Base-by-base conservation (phyloP, 2,329 filamentous ascomycete species). In the Diaporthe helianthi region DNA sequence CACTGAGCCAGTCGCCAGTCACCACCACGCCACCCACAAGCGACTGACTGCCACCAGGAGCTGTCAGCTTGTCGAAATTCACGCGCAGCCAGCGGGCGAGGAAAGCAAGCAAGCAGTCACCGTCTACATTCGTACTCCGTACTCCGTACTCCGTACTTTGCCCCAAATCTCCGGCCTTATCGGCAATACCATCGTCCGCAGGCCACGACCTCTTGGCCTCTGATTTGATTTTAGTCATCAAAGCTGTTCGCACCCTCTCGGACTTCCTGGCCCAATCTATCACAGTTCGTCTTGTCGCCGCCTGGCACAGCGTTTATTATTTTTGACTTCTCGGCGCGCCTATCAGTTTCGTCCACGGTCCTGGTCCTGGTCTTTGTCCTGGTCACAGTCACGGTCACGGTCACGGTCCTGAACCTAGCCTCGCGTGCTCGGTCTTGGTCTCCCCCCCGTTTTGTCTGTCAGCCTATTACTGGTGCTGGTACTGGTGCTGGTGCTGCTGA, bases 151-250 rank as follows among this genome's bases (percentile, higher is more conserved):
- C n/a, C n/a, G 6, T 19, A 17, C 29, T 26, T 5, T n/a, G 13
- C 22, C 53, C 46, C 17, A 46, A 36, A 17, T 36, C 22, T n/a
- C 52, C 61, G 51, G 51, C 22, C 61, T 19, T 46, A 29, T 65
- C 67, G 67, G 67, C 54, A 47, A 58, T 69, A 69, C 44, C 47
- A 38, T 49, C 51, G 47, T 29, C 52, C 51, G 52, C n/a, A 44
- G 29, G 10, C 47, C 46, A 52, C 41, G 24, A 24, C 46, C 22
- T 33, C 24, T 60, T 46, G 46, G 47, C 46, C 52, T 36, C 61
- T 31, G 53, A 65, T 61, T 61, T 69, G 53, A 58, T 61, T 69
- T 69, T 69, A 67, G 68, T 69, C 68, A 67, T 69, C 68, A 67
- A 29, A 3, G 6, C 26, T 44, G 53, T 38, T 49, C 49, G 63